Evolutionary conservation across 1,284 basidiomycete genomes (phyloP).

Genomic region (Apiotrichum siamense): DNA sequence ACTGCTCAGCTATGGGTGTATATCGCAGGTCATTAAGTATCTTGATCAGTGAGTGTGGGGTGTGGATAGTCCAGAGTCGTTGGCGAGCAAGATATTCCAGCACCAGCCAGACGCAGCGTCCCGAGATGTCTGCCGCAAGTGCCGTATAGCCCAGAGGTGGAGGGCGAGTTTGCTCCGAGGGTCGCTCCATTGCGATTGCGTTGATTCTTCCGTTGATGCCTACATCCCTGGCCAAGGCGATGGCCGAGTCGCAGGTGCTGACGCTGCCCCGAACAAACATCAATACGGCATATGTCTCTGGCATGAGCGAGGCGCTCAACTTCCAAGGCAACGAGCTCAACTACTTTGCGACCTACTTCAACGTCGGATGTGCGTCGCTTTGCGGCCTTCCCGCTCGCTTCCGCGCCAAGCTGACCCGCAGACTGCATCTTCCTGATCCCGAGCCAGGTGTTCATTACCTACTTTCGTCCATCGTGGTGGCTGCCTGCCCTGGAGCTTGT

Average conservation of each 20-base stretch:
- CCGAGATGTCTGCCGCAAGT: too few species aligned
- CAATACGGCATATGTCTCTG: constrained; percentile 55
- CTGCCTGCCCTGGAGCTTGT: constrained; percentile 20
- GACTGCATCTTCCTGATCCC: constrained; percentile 29
- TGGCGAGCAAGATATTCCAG: background rate
- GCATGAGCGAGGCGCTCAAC: constrained; percentile 69
- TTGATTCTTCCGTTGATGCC: too few species aligned
- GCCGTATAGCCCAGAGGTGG: too few species aligned
- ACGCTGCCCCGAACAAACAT: constrained; percentile 22
- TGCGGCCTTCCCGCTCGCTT: background rate
- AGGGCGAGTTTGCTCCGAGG: too few species aligned
- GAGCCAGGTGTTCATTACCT: constrained; percentile 22
- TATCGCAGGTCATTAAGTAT: constrained; percentile 14
- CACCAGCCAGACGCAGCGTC: too few species aligned
- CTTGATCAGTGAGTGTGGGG: constrained; percentile 2
- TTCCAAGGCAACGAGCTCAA: constrained; percentile 66
- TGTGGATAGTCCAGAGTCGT: background rate
- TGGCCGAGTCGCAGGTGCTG: too few species aligned
- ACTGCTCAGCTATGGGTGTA: constrained; percentile 25
- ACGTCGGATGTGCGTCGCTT: constrained; percentile 20
- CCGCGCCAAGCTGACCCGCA: too few species aligned
- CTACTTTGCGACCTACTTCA: constrained; percentile 39
- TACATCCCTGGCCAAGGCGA: too few species aligned
- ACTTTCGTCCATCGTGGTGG: constrained; percentile 19
- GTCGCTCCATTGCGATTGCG: too few species aligned